Evolutionary conservation across 306 rosid species (phyloP).

Genomic region (Fragaria vesca): DNA sequence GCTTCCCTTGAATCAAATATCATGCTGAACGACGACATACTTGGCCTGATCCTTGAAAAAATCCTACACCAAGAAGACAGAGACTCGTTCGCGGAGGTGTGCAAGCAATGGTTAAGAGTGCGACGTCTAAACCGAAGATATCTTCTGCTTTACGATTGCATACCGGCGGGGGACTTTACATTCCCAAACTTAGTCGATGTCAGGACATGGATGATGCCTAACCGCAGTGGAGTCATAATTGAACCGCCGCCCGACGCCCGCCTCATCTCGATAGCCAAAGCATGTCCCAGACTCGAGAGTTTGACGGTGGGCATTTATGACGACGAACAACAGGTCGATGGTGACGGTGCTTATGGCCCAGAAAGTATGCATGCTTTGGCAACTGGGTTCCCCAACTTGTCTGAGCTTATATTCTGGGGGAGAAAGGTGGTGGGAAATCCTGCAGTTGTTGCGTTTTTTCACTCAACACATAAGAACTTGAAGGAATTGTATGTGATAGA

Average conservation of each 20-base stretch:
- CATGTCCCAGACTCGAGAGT: background rate
- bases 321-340: too few species aligned
- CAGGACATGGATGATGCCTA: background rate
- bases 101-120: constrained; percentile 25
- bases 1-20: too few species aligned
- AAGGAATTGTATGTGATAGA: background rate
- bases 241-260: background rate
- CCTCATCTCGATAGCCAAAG: background rate
- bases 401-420: background rate
- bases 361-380: background rate
- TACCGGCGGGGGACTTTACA: background rate
- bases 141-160: too few species aligned
- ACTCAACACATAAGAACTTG: background rate
- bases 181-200: background rate
- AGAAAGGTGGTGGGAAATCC: background rate
- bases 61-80: background rate
- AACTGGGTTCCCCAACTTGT: background rate
- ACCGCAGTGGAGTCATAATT: too few species aligned
- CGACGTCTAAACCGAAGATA: constrained; percentile 20
- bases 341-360: too few species aligned
- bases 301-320: too few species aligned
- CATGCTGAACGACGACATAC: too few species aligned
- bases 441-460: background rate
- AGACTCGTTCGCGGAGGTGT: constrained; percentile 23
- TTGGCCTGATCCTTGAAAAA: too few species aligned